A percentile compares a stretch with the other conserved stretches of the same genome.
Evolutionary conservation across 129 eudicot genomes (phyloP).

Genomic region (Tanacetum coccineum): DNA sequence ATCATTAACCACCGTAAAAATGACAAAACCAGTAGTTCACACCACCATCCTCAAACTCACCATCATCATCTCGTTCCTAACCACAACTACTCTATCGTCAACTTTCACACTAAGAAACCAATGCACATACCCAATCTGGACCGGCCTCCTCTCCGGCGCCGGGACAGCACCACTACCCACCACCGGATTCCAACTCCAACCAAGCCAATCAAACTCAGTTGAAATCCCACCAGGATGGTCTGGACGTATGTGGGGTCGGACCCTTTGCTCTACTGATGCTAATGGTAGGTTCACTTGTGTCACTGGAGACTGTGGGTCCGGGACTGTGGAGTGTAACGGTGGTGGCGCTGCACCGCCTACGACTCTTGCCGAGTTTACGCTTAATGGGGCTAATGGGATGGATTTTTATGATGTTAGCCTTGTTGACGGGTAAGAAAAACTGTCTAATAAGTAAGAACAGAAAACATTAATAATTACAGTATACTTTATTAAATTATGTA

Average conservation of each 20-base stretch:
- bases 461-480: no score
- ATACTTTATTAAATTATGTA: no score
- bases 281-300: constrained; percentile 28
- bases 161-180: constrained; percentile 34
- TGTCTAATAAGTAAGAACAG: no score
- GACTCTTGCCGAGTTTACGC: constrained; percentile 41
- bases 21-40: constrained; percentile 14
- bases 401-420: constrained; percentile 46
- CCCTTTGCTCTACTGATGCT: constrained; percentile 35
- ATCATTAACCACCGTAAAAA: not conserved
- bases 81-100: constrained; percentile 9
- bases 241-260: constrained; percentile 45
- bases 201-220: constrained; percentile 24
- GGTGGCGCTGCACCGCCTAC: constrained; percentile 38
- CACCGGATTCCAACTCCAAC: constrained; percentile 34
- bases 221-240: constrained; percentile 33
- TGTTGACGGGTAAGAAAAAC: no score
- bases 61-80: not conserved
- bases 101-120: constrained; percentile 38
- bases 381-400: constrained; percentile 23
- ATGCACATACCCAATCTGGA: constrained; percentile 29
- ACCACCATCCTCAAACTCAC: not conserved
- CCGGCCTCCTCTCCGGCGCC: constrained; percentile 39
- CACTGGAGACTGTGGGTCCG: constrained; percentile 42
- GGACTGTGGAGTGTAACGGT: constrained; percentile 33